Evolutionary conservation across 371 early-diverging fungal genomes (phyloP), one percentile per base, ranked within the genome.

Genomic region (Polyrhizophydium stewartii): DNA sequence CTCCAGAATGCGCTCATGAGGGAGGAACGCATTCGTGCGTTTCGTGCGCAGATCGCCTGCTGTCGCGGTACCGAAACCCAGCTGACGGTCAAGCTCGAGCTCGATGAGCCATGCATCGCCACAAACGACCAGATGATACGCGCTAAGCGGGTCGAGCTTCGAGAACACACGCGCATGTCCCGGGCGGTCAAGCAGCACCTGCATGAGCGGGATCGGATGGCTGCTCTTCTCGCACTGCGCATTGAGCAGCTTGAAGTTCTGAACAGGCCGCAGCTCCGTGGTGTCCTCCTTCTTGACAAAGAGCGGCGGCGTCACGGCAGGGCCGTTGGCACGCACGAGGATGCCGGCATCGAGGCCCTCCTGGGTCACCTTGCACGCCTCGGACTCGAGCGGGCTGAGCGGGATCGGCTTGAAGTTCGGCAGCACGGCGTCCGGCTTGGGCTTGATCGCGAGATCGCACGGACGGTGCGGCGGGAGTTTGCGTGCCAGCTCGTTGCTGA

Each of bases 271-370:
- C 0, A 77, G 69, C 31, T 83, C 16, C 1, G 59, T n/a, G 5
- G 85, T 83, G 37, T 80, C 76, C 43, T 84, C 82, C 65, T 86
- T 83, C 7, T 66, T 61, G 0, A 81, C 85, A 66, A 86, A 85
- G 6, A 85, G 56, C 1, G 82, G 69, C 12, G 86, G 85, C 10
- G 83, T 72, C 1, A 81, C 86, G 55, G 63, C 70, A 0, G 84
- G 78, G 0, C 81, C 81, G 24, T 57, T 60, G 0, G 79, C 78
- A 0, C 67, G 50, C 19, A 6, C 10, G 7, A 49, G 6, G 30
- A 49, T 10, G 6, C 50, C 50, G 7, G 6, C 19, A 6, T 24
- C 21, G 6, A 49, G 50, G 12, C 6, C 19, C 6, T 49, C 50
- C 24, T 49, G n/a, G n/a, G n/a, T n/a, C n/a, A n/a, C n/a, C n/a